phyloP scores from a whole-genome alignment of 2,329 filamentous ascomycete species.

The Beauveria rudraprayagi region DNA sequence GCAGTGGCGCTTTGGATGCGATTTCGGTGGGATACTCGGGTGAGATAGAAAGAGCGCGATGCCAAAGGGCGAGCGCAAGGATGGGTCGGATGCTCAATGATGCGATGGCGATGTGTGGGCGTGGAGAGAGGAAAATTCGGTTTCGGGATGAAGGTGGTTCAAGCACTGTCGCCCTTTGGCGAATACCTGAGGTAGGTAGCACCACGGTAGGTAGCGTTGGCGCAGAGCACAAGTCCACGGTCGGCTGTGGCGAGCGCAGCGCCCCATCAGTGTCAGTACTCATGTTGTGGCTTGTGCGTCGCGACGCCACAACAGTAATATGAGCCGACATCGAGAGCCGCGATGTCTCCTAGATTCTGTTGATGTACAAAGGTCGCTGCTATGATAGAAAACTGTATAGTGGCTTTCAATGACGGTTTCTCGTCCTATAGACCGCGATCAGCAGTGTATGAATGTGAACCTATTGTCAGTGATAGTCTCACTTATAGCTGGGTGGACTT shows the following conservation, averaged over 20 bases:
- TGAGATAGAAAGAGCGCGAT: not conserved
- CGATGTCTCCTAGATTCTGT: too few species aligned
- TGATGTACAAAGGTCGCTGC: too few species aligned
- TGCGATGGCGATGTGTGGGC: not conserved
- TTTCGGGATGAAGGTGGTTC: conserved; percentile 1
- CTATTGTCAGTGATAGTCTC: too few species aligned
- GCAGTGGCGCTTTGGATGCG: not conserved
- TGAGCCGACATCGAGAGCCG: too few species aligned
- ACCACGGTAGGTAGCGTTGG: not conserved
- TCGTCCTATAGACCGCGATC: too few species aligned
- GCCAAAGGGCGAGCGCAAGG: not conserved
- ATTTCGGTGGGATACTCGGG: not conserved
- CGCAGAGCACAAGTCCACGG: not conserved
- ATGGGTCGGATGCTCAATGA: conserved; percentile 1
- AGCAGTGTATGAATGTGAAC: too few species aligned
- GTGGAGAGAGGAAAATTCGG: conserved; percentile 2
- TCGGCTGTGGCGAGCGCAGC: not conserved
- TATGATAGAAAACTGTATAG: too few species aligned
- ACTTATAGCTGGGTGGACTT: too few species aligned
- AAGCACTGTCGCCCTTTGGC: conserved; percentile 7
- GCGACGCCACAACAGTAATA: not conserved
- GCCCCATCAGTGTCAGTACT: not conserved
- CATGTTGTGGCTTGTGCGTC: not conserved
- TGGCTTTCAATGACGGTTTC: too few species aligned
- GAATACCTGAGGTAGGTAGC: too few species aligned